These are phyloP conservation scores for Akanthomyces uredinophilus DNA, from an alignment of 2,329 filamentous ascomycete species.

Conservation along the genomic window DNA sequence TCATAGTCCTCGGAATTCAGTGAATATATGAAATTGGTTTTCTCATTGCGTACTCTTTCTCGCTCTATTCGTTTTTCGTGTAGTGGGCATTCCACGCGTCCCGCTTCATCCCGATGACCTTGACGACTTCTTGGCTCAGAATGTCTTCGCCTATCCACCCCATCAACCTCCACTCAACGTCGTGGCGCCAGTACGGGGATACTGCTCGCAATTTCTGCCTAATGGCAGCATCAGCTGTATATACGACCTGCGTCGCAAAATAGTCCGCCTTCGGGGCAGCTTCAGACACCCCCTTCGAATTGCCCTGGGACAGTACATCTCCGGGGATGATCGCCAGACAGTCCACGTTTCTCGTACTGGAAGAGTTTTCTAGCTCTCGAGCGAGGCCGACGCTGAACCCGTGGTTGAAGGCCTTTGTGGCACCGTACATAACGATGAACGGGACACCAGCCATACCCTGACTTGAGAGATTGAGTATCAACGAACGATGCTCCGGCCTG, in stretches of 20 bases:
- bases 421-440: constrained; percentile 26
- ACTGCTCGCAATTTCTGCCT: background rate
- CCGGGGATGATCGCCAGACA: background rate
- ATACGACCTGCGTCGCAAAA: background rate
- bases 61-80: background rate
- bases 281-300: background rate
- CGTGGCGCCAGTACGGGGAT: background rate
- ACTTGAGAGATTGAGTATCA: constrained; percentile 28
- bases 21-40: too few relatives aligned
- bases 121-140: background rate
- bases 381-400: constrained; percentile 24
- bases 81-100: background rate
- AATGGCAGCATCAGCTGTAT: constrained; percentile 10
- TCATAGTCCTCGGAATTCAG: too few relatives aligned
- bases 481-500: constrained; percentile 23
- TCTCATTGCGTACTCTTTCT: too few relatives aligned
- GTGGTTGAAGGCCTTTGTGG: constrained; percentile 28
- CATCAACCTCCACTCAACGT: background rate
- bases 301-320: background rate
- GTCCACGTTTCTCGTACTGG: background rate
- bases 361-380: constrained; percentile 19
- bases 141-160: background rate
- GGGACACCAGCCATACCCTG: constrained; percentile 23
- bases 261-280: background rate
- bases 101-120: background rate